phyloP scores from a whole-genome alignment of 352 stramenopile species.

The Hyaloperonospora brassicae region DNA sequence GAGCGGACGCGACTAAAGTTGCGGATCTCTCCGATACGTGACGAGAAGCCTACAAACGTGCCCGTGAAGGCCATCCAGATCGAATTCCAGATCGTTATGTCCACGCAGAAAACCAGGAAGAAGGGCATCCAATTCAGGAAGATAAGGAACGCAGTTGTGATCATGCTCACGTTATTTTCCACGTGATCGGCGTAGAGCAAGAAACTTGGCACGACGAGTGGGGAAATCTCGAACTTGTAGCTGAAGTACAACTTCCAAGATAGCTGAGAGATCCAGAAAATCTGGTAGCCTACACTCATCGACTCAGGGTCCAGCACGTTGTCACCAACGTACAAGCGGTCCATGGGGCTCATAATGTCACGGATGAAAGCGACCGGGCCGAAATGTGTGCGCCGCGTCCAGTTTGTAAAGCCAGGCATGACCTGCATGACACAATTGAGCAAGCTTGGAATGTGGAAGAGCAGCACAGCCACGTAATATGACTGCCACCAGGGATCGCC shows the following conservation, averaged over 20 bases:
- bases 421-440: constrained; percentile 76
- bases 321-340: constrained; percentile 94
- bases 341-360: constrained; percentile 90
- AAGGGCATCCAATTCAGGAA: constrained; percentile 94
- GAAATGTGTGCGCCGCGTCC: constrained; percentile 64
- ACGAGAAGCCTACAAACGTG: constrained; percentile 94
- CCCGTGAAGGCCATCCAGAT: constrained; percentile 96
- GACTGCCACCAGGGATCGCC: constrained; percentile 48
- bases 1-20: constrained; percentile 84
- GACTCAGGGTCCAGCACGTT: constrained; percentile 92
- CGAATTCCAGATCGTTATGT: constrained; percentile 98
- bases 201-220: constrained; percentile 91
- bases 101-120: constrained; percentile 97
- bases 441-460: constrained; percentile 62
- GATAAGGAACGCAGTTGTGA: constrained; percentile 87
- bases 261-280: constrained; percentile 93
- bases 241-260: constrained; percentile 97
- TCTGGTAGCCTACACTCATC: constrained; percentile 86
- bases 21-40: constrained; percentile 94
- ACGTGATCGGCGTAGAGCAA: constrained; percentile 95
- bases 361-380: constrained; percentile 57
- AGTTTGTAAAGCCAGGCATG: constrained; percentile 68
- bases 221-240: constrained; percentile 97
- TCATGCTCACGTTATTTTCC: constrained; percentile 76
- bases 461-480: constrained; percentile 46